Base-by-base conservation (phyloP, 257 asterid genomes). In the Solanum pennellii region DNA sequence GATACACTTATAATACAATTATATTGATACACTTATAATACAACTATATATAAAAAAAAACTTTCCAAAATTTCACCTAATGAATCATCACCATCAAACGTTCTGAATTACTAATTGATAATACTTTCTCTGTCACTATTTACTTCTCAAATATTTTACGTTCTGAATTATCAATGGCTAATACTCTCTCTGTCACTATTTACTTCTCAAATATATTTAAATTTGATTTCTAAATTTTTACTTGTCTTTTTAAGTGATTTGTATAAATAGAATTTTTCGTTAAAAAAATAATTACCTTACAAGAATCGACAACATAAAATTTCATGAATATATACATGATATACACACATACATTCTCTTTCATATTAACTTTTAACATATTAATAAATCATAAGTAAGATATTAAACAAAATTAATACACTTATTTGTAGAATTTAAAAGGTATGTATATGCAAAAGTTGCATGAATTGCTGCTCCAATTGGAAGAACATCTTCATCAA, bases 381-480 rank as follows among this genome's bases (percentile, higher is more conserved):
- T 3, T 56, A 56, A 56, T 56, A 18, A 18, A 56, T 56, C n/a
- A 56, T 18, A 56, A 18, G n/a, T 52, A 52, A 6, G n/a, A 52
- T 16, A 52, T 52, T 52, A 52, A 52, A 27, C 29, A 42, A 65
- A 66, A 31, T 9, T 49, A 56, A 47, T 12, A 86, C 79, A 83
- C 82, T 71, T 83, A 27, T 82, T 21, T 33, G 59, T 87, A 6
- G 86, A 88, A 73, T 75, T 87, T 6, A 83, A 37, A 27, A 92
- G 88, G 66, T 89, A 92, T n/a, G 93, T 86, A 88, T 89, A 42
- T 2, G 96, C 96, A 89, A 93, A 91, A 20, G 91, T 60, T 31
- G 94, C 92, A 88, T 93, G 94, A 25, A 91, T 86, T 60, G 96
- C 92, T 33, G 96, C 95, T 62, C 96, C 96, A 83, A 86, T 88